Evolutionary conservation across 495 filamentous ascomycete genomes (phyloP), one percentile per base, ranked within the genome.

Genomic region (Paragyromitra xinjiangensis): DNA sequence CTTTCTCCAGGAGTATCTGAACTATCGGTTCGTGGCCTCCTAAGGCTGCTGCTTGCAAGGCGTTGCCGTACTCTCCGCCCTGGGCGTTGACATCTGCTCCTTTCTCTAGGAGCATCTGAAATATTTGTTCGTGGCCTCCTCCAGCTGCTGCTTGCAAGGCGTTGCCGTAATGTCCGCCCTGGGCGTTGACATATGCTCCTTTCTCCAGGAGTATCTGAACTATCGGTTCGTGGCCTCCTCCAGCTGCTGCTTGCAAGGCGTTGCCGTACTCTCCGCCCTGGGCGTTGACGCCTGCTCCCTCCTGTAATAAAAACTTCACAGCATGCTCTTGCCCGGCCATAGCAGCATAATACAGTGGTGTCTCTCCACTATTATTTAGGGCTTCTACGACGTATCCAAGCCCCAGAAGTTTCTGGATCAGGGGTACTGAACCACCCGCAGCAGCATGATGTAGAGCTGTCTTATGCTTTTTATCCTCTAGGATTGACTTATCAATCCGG

Each of bases 221-320:
- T 2, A 29, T 19, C 3, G 53, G 1, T 8, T 58, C 12, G 19
- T 37, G 4, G 9, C 40, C 67, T 22, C 7, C 0, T 2, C 0
- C 0, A n/a, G 34, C 50, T 2, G 64, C 64, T 16, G 64, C 64
- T 50, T 66, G n/a, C 19, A 58, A 58, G 2, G 11, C 53, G 2
- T 12, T 58, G 53, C 53, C 53, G 53, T 12, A 58, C 0, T 0
- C 26, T 29, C 75, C 78, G 19, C 83, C 83, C 6, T 62, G 67
- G 6, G 75, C 53, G 34, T 80, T 79, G 24, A 81, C 77, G 61
- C 84, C 71, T 1, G 83, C 83, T 0, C 82, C 84, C n/a, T 78
- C 55, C n/a, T 72, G 63, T 22, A 85, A 12, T 11, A 85, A 26
- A 24, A 74, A 29, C 1, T 22, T 34, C 8, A 40, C 16, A 2